These are phyloP conservation scores for Penicillium sp. DNA, from an alignment of 2,329 filamentous ascomycete species.

Conservation along the genomic window DNA sequence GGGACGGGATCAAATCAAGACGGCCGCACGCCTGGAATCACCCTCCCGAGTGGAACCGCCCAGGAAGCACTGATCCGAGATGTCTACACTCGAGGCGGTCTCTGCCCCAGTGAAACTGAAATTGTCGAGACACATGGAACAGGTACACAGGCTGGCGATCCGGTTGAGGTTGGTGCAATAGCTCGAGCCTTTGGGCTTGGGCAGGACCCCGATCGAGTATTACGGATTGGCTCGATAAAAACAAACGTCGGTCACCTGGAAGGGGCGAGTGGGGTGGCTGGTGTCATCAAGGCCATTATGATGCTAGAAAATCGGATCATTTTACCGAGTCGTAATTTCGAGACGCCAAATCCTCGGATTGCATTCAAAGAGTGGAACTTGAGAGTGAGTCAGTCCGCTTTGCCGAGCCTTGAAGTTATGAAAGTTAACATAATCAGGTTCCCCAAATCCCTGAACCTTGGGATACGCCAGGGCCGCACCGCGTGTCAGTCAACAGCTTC, in stretches of 20 bases:
- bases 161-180: conserved; percentile 30
- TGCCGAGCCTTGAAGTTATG: background rate
- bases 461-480: background rate
- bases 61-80: conserved; percentile 30
- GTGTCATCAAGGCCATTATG: conserved; percentile 20
- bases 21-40: conserved; percentile 48
- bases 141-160: conserved; percentile 34
- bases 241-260: conserved; percentile 48
- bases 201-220: background rate
- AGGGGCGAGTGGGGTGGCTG: conserved; percentile 55
- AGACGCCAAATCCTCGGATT: conserved; percentile 7
- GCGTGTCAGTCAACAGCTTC: conserved; percentile 17
- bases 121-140: conserved; percentile 33
- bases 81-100: conserved; percentile 6
- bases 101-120: conserved; percentile 24
- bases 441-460: background rate
- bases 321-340: conserved; percentile 46
- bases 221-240: conserved; percentile 7
- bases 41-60: conserved; percentile 39
- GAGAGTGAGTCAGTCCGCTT: background rate
- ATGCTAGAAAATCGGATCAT: conserved; percentile 42
- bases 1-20: conserved; percentile 48
- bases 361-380: conserved; percentile 4
- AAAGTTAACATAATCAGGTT: background rate
- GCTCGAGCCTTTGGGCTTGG: conserved; percentile 20